These are phyloP conservation scores for Astrothelium macrocarpum DNA, from an alignment of 495 filamentous ascomycete species.

Conservation along the genomic window DNA sequence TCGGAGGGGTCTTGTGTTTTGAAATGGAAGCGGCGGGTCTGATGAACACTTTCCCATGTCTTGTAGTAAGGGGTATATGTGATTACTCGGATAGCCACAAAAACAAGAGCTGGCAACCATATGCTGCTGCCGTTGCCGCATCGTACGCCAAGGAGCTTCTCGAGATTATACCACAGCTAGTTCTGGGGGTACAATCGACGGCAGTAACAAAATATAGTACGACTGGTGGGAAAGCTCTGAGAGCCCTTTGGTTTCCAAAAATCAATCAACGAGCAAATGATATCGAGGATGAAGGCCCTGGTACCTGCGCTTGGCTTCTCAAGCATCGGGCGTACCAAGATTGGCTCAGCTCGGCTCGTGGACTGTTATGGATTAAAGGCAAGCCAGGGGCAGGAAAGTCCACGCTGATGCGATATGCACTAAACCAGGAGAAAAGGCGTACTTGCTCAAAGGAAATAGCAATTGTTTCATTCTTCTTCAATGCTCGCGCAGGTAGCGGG, in stretches of 20 bases:
- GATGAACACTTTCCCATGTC: conserved; percentile 19
- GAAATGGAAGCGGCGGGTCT: conserved; percentile 27
- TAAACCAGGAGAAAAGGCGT: not conserved
- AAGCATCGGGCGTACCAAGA: conserved; percentile 12
- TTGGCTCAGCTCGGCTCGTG: conserved; percentile 12
- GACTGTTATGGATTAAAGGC: conserved; percentile 22
- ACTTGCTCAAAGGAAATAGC: not conserved
- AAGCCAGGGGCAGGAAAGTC: conserved; percentile 22
- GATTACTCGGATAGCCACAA: conserved; percentile 26
- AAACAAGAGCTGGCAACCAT: conserved; percentile 17
- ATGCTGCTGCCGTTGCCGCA: conserved; percentile 20
- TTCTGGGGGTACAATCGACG: no score
- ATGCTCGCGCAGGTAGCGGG: conserved; percentile 1
- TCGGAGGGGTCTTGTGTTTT: conserved; percentile 17
- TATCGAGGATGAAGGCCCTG: conserved; percentile 4
- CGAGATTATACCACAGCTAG: not conserved
- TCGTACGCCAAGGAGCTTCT: conserved; percentile 22
- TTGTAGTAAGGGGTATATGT: conserved; percentile 24
- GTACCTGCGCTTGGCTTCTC: conserved; percentile 22
- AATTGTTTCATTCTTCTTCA: conserved; percentile 13
- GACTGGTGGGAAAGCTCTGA: not conserved
- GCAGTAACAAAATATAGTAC: no score
- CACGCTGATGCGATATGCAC: conserved; percentile 13
- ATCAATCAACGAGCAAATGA: conserved; percentile 13
- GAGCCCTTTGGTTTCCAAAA: conserved; percentile 11